Evolutionary conservation across 148 eudicot species (phyloP), one percentile per base, ranked within the genome.

Genomic region (Cornus florida): DNA sequence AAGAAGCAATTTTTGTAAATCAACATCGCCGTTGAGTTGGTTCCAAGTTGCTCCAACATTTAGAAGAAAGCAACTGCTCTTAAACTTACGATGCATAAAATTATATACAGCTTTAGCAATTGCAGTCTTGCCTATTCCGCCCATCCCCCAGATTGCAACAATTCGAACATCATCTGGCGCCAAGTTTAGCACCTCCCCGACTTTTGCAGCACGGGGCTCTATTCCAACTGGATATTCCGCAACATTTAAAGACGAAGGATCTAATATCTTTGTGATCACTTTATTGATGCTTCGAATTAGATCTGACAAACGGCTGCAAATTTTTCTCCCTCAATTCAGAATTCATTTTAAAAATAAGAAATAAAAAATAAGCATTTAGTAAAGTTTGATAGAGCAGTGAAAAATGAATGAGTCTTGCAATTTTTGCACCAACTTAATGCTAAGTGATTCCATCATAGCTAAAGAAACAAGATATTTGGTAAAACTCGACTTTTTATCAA

Each of bases 71-170:
- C 35, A 48, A 33, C 77, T 57, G 31, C 65, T 66, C 10, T 74
- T 48, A 62, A 74, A 77, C 38, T 53, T 71, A 32, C 24, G 11
- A 32, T 48, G 39, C 8, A 70, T 59, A 32, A 14, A 31, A 19
- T 70, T 62, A 78, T 69, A 78, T 6, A 60, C 32, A 57, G 48
- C 74, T 56, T 57, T 46, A 23, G 74, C 74, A 56, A 69, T 56
- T 38, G 80, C 57, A 17, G 80, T 69, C 64, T 78, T 78, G 4
- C 77, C 77, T 23, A 74, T 57, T 20, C 77, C 66, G 32, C 77
- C 24, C 31, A 74, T 56, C 35, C 74, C 74, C 73, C 73, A 78
- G 32, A 78, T 60, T 35, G 73, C 75, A 20, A 78, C n/a, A 33
- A 78, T 10, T 60, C 28, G 50, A 78, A 59, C 75, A 56, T 70